Conservation (phyloP, 2,329 filamentous ascomycete species). For the Clarireedia paspali region DNA sequence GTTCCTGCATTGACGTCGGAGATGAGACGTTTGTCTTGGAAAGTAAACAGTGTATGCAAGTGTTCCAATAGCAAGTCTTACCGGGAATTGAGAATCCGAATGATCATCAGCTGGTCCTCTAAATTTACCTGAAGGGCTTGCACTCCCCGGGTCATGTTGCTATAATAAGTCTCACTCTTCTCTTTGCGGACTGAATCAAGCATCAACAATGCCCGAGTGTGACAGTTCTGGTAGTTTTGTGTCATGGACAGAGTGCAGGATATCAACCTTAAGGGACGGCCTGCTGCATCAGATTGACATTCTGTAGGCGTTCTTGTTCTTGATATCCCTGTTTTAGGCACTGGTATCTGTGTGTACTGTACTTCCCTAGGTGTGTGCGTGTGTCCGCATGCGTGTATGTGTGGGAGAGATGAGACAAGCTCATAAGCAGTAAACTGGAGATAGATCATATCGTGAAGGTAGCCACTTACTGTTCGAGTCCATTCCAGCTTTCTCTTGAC, state of each 20-base stretch:
- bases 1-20: constrained; percentile 4
- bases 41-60: not conserved
- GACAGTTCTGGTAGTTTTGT: not conserved
- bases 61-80: not conserved
- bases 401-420: too few relatives aligned
- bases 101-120: not conserved
- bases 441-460: too few relatives aligned
- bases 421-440: too few relatives aligned
- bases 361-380: too few relatives aligned
- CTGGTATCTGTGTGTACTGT: too few relatives aligned
- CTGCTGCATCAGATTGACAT: too few relatives aligned
- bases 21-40: not conserved
- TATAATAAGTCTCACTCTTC: constrained; percentile 1
- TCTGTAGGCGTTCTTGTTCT: too few relatives aligned
- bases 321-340: too few relatives aligned
- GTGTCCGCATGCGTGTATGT: too few relatives aligned
- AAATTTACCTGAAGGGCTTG: not conserved
- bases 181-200: not conserved
- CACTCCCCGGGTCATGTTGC: not conserved
- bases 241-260: too few relatives aligned
- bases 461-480: not conserved
- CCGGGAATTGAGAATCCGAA: not conserved
- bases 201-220: not conserved
- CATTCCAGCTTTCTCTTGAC: not conserved
- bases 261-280: too few relatives aligned